phyloP scores from a whole-genome alignment of 352 stramenopile species.

The Phytopythium cucurbitacearum region DNA sequence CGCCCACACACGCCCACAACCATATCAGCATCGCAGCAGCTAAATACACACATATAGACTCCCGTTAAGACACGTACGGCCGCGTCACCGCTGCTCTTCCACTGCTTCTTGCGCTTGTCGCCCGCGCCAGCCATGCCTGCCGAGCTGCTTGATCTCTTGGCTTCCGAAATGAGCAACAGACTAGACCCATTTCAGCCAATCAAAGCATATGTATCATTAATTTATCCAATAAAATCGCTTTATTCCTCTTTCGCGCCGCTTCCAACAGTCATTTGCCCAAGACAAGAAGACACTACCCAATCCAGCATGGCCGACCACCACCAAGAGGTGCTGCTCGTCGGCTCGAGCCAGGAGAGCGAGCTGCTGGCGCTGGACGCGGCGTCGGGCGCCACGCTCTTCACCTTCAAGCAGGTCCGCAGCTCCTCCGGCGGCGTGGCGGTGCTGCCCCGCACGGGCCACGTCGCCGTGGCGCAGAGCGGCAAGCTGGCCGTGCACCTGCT shows the following conservation, averaged over 20 bases:
- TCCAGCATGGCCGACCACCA: too few relatives aligned
- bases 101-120: constrained; percentile 57
- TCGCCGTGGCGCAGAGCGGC: constrained; percentile 60
- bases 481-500: constrained; percentile 66
- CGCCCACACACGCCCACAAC: constrained; percentile 5
- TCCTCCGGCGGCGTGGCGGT: constrained; percentile 44
- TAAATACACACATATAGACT: too few relatives aligned
- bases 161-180: constrained; percentile 1
- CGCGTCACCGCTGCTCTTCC: constrained; percentile 29
- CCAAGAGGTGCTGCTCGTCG: constrained; percentile 41
- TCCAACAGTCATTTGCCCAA: constrained; percentile 16
- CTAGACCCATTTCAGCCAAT: constrained; percentile 1
- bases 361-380: constrained; percentile 55
- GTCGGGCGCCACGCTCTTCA: constrained; percentile 59
- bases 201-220: background rate
- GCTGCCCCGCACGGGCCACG: constrained; percentile 61
- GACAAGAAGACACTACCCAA: too few relatives aligned
- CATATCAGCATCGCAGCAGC: background rate
- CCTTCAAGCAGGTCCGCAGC: constrained; percentile 68
- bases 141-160: constrained; percentile 3
- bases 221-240: constrained; percentile 17
- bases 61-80: too few relatives aligned
- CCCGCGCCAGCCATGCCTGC: constrained; percentile 22
- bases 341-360: constrained; percentile 65
- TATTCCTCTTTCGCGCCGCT: background rate